A percentile compares a stretch with the other conserved stretches of the same genome.
These are phyloP conservation scores for Hysterium pulicare DNA, from an alignment of 2,329 filamentous ascomycete species.

Conservation along the genomic window DNA sequence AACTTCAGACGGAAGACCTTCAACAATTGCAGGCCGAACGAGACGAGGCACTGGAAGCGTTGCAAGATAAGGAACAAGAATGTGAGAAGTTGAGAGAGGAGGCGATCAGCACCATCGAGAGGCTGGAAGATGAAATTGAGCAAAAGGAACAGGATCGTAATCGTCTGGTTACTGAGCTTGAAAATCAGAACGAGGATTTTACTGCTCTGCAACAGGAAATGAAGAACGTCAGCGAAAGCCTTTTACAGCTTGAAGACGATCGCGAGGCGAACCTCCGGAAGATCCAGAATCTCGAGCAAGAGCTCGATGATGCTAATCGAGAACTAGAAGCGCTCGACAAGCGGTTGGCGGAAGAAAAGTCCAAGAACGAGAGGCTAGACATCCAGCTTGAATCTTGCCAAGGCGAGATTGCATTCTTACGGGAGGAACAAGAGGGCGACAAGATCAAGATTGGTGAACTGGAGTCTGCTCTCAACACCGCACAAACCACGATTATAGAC, in stretches of 20 bases:
- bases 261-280: conserved; percentile 73
- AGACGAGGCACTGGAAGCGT: conserved; percentile 76
- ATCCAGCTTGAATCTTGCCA: conserved; percentile 93
- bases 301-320: conserved; percentile 77
- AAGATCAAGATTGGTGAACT: conserved; percentile 97
- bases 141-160: conserved; percentile 69
- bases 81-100: conserved; percentile 53
- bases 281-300: conserved; percentile 78
- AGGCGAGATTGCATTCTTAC: conserved; percentile 87
- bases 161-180: conserved; percentile 67
- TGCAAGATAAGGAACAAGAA: conserved; percentile 60
- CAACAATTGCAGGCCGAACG: conserved; percentile 77
- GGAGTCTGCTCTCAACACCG: conserved; percentile 74
- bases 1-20: conserved; percentile 75
- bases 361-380: conserved; percentile 81
- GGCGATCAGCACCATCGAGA: conserved; percentile 57
- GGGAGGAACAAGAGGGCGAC: conserved; percentile 94
- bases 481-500: conserved; percentile 76
- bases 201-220: conserved; percentile 90
- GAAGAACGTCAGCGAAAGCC: conserved; percentile 81
- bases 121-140: conserved; percentile 63
- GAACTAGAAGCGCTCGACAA: conserved; percentile 85
- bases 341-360: conserved; percentile 77
- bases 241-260: conserved; percentile 86
- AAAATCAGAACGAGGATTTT: conserved; percentile 80